Evolutionary conservation across 2,329 filamentous ascomycete species (phyloP).

Genomic region (Colletotrichum liaoningense): DNA sequence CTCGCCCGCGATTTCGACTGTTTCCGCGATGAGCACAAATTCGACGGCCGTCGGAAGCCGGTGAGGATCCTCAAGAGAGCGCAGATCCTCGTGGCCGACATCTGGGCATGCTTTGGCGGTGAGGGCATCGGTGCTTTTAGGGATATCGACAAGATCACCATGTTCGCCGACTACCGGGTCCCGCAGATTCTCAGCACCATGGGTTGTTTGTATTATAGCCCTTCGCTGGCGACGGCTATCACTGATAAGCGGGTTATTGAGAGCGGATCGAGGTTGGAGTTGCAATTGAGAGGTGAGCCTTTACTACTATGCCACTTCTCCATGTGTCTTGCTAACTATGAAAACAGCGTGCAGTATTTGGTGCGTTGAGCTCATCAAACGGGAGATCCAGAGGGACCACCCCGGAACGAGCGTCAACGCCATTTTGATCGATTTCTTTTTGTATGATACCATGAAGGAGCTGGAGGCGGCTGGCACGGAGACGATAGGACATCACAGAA

Average conservation of each 20-base stretch:
- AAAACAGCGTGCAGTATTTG: constrained; percentile 86
- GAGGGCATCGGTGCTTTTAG: constrained; percentile 81
- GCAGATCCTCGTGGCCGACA: constrained; percentile 93
- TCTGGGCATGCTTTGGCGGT: constrained; percentile 96
- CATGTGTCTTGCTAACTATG: neutral
- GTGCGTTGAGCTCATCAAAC: constrained; percentile 89
- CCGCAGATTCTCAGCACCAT: constrained; percentile 91
- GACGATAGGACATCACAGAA: constrained; percentile 84
- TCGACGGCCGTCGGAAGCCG: constrained; percentile 74
- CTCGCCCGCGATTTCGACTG: constrained; percentile 85
- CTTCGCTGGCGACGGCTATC: constrained; percentile 79
- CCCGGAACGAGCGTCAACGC: constrained; percentile 83
- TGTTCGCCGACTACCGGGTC: constrained; percentile 98
- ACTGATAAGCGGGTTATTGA: constrained; percentile 72
- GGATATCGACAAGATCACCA: constrained; percentile 96
- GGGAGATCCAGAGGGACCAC: constrained; percentile 81
- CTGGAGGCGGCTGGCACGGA: constrained; percentile 73
- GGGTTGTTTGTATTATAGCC: constrained; percentile 86
- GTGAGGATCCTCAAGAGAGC: constrained; percentile 93
- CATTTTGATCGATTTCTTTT: constrained; percentile 94
- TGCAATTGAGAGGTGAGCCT: constrained; percentile 81
- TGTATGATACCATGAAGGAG: constrained; percentile 95
- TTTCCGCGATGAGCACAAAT: constrained; percentile 84
- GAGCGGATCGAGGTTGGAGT: constrained; percentile 81
- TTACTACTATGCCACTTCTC: no score